A percentile compares a stretch with the other conserved stretches of the same genome.
Conservation (phyloP, 1,284 basidiomycete genomes). For the Pseudozyma sp. region DNA sequence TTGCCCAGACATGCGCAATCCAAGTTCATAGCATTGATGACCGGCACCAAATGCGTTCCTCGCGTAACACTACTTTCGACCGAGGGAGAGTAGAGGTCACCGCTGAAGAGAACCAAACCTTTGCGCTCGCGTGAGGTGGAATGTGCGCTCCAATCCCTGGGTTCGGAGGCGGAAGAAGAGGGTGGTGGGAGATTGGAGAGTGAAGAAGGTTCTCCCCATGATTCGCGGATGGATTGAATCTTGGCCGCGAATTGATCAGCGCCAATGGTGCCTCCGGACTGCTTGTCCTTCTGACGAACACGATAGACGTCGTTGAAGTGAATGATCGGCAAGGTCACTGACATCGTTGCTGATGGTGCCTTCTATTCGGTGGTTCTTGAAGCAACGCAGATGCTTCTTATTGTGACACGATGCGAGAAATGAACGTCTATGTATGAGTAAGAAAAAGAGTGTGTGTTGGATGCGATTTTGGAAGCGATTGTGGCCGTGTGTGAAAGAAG, state of each 20-base stretch:
- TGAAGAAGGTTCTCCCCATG: constrained; percentile 50
- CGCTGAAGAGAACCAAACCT: constrained; percentile 86
- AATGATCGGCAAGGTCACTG: constrained; percentile 52
- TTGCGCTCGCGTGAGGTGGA: constrained; percentile 34
- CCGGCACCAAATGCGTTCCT: constrained; percentile 87
- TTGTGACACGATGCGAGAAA: neutral
- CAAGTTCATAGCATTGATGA: constrained; percentile 52
- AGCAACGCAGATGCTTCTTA: no score
- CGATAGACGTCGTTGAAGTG: constrained; percentile 65
- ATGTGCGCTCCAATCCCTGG: constrained; percentile 32
- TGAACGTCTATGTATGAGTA: neutral
- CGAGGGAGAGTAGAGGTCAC: constrained; percentile 80
- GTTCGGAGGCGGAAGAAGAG: constrained; percentile 4
- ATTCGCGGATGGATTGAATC: constrained; percentile 48
- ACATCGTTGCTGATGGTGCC: constrained; percentile 13
- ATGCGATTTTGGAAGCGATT: neutral
- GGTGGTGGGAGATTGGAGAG: constrained; percentile 26
- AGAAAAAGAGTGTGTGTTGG: neutral
- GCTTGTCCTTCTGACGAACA: constrained; percentile 50
- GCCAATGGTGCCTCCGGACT: constrained; percentile 38
- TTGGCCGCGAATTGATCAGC: constrained; percentile 72
- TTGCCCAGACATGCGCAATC: constrained; percentile 74
- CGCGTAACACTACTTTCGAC: constrained; percentile 87
- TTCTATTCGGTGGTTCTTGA: neutral
- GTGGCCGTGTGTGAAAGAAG: no score